A percentile compares a stretch with the other conserved stretches of the same genome.
Evolutionary conservation across 2,329 filamentous ascomycete species (phyloP).

Genomic region (Cordyceps farinosa): DNA sequence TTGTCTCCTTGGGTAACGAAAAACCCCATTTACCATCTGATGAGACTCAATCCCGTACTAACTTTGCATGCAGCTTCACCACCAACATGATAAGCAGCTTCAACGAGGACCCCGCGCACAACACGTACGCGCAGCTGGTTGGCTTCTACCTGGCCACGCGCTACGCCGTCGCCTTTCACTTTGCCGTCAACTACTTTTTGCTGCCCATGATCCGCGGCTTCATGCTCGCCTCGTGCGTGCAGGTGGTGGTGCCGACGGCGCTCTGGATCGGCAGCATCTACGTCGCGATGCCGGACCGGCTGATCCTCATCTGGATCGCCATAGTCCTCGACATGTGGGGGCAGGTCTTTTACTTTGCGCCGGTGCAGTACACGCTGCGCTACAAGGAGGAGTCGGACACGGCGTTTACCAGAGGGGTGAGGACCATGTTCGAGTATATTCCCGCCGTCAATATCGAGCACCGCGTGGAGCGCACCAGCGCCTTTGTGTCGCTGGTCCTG

Average conservation of each 20-base stretch:
- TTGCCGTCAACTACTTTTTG: constrained; percentile 40
- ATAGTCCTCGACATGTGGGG: constrained; percentile 52
- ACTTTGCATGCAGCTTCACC: too few relatives aligned
- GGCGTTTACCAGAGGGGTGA: constrained; percentile 27
- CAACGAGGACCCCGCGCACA: constrained; percentile 35
- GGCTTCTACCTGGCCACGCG: constrained; percentile 59
- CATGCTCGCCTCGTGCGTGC: constrained; percentile 48
- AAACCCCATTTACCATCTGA: too few relatives aligned
- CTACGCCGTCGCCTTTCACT: constrained; percentile 50
- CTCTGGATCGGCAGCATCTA: constrained; percentile 61
- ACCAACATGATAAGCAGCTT: constrained; percentile 60
- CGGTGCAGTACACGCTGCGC: constrained; percentile 32
- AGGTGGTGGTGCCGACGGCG: constrained; percentile 44
- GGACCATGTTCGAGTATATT: constrained; percentile 52
- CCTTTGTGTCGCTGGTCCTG: constrained; percentile 62
- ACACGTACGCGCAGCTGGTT: constrained; percentile 56
- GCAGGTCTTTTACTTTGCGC: constrained; percentile 38
- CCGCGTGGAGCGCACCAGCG: constrained; percentile 59
- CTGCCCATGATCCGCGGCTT: constrained; percentile 56
- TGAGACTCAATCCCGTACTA: too few relatives aligned
- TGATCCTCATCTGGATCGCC: constrained; percentile 55
- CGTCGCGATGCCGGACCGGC: constrained; percentile 49
- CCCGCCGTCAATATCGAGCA: constrained; percentile 65
- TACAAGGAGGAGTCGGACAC: constrained; percentile 16
- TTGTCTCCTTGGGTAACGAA: constrained; percentile 52